phyloP scores from a whole-genome alignment of 2,329 filamentous ascomycete species.

The Aspergillus texensis region DNA sequence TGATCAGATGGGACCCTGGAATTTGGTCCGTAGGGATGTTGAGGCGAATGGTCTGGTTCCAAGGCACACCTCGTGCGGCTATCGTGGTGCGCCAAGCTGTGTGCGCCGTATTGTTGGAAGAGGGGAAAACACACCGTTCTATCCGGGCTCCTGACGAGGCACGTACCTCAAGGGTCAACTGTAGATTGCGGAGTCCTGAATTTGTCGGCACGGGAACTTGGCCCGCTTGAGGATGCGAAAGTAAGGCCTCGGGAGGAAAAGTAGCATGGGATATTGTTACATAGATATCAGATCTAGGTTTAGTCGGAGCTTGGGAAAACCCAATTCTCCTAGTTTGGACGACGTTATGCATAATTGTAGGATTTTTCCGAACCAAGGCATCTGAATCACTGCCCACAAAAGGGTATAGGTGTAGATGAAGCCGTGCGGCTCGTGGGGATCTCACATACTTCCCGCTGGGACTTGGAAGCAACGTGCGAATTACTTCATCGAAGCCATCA shows the following conservation, averaged over 20 bases:
- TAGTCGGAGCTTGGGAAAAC: conserved; percentile 88
- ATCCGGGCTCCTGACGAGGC: conserved; percentile 77
- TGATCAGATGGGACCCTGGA: conserved; percentile 78
- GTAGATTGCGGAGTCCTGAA: conserved; percentile 72
- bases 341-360: conserved; percentile 81
- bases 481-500: conserved; percentile 72
- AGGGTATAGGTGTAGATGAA: conserved; percentile 77
- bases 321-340: conserved; percentile 84
- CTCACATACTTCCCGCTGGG: conserved; percentile 74
- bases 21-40: conserved; percentile 80
- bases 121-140: conserved; percentile 82
- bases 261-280: conserved; percentile 78
- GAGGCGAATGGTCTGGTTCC: conserved; percentile 86
- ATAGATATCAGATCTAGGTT: conserved; percentile 91
- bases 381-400: conserved; percentile 81
- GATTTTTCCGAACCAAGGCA: conserved; percentile 78
- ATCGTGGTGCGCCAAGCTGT: conserved; percentile 89
- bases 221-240: conserved; percentile 75
- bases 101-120: conserved; percentile 75
- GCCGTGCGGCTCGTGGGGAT: conserved; percentile 70
- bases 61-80: conserved; percentile 74
- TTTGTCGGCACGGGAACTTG: conserved; percentile 71
- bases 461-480: conserved; percentile 74
- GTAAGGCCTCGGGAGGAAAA: conserved; percentile 67
- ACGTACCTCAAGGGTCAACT: conserved; percentile 87